Conservation (phyloP, 2,329 filamentous ascomycete species). For the Alternaria sp. region DNA sequence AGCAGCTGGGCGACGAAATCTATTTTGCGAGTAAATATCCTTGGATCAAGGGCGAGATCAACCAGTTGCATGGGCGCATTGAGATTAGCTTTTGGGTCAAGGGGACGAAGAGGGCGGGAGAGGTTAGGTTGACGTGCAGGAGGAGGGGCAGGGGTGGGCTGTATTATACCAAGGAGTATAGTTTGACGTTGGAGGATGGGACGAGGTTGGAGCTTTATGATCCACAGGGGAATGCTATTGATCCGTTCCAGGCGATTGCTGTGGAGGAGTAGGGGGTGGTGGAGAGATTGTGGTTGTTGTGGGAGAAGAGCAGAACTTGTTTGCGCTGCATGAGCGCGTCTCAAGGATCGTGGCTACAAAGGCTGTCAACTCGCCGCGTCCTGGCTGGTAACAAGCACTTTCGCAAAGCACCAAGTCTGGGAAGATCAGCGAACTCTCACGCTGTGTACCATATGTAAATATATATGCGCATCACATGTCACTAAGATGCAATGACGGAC, state of each 20-base stretch:
- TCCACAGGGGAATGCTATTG: conserved; percentile 55
- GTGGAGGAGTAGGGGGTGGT: conserved; percentile 26
- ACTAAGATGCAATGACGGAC: neutral
- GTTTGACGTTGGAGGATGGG: conserved; percentile 71
- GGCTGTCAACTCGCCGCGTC: neutral
- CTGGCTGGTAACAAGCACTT: neutral
- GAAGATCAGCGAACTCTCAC: neutral
- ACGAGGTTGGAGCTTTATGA: conserved; percentile 78
- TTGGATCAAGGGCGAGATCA: conserved; percentile 71
- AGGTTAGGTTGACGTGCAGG: conserved; percentile 81
- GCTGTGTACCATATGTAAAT: conserved; percentile 22
- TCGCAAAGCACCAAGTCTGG: neutral
- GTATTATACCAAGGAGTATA: conserved; percentile 94
- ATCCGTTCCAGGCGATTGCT: conserved; percentile 66
- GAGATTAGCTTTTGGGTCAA: conserved; percentile 87
- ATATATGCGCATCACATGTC: conserved; percentile 18
- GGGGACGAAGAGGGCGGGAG: conserved; percentile 72
- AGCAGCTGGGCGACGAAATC: conserved; percentile 75
- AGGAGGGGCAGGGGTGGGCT: conserved; percentile 70
- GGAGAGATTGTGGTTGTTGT: neutral
- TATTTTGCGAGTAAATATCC: conserved; percentile 58
- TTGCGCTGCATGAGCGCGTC: too few relatives aligned
- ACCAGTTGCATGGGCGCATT: conserved; percentile 90
- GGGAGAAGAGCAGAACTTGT: too few relatives aligned
- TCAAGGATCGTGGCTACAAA: neutral